Conservation (phyloP, 2,329 filamentous ascomycete genomes). For the Curvularia spicifera region DNA sequence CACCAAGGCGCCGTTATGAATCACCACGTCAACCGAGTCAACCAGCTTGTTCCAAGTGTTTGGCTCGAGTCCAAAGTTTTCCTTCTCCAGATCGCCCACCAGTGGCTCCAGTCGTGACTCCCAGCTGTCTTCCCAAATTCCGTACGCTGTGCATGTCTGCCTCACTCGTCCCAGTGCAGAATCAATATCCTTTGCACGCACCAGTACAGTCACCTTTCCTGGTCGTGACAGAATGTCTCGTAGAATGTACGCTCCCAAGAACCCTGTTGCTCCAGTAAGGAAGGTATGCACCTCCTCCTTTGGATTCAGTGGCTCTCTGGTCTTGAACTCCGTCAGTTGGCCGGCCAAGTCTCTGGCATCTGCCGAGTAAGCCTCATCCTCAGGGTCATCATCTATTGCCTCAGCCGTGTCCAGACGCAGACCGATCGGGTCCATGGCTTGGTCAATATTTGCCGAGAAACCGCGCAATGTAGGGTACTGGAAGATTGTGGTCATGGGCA, state of each 20-base stretch:
- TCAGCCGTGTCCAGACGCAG: constrained; percentile 52
- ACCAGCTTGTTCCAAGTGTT: constrained; percentile 69
- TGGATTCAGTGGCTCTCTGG: constrained; percentile 49
- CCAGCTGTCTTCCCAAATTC: constrained; percentile 79
- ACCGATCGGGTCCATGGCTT: constrained; percentile 57
- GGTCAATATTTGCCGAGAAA: constrained; percentile 61
- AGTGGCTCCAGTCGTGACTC: constrained; percentile 68
- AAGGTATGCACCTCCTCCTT: constrained; percentile 67
- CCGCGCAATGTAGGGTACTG: constrained; percentile 67
- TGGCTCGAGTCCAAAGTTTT: constrained; percentile 73
- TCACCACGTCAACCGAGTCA: constrained; percentile 69
- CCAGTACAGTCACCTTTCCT: constrained; percentile 73
- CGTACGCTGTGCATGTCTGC: constrained; percentile 75
- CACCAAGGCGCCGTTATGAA: constrained; percentile 75
- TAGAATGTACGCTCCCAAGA: constrained; percentile 82
- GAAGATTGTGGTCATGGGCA: constrained; percentile 75
- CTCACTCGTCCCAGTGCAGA: constrained; percentile 69
- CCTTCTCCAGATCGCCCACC: constrained; percentile 74
- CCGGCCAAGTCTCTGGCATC: constrained; percentile 60
- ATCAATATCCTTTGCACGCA: constrained; percentile 70
- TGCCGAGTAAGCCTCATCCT: constrained; percentile 60
- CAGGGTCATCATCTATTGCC: constrained; percentile 53
- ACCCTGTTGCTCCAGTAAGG: constrained; percentile 88
- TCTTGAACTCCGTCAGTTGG: constrained; percentile 53
- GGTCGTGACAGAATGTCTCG: constrained; percentile 73